Base-by-base conservation (phyloP, 305 asterid genomes). In the Coffea humblotiana region DNA sequence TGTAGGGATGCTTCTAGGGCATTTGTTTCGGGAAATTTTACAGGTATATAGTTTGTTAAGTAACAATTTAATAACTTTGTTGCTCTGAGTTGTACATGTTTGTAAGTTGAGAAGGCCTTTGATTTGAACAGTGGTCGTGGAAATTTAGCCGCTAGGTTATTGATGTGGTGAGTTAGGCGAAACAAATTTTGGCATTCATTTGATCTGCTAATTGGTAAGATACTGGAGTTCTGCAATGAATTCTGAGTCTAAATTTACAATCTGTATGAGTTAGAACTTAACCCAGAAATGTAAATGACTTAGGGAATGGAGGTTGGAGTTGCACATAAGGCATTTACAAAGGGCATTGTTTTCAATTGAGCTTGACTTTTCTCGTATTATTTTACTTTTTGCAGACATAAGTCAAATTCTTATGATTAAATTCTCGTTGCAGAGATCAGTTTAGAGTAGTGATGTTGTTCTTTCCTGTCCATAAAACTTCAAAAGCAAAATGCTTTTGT, bases 1-100 rank as follows among this genome's bases (percentile, higher is more conserved):
- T 49, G 8, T 79, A 94, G 98, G 88, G 98, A 95, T 88, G 98
- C 98, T 77, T 93, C 98, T 21, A 97, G 97, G 63, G 97, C 98
- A 78, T 95, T 93, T 81, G 94, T 92, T 78, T 93, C 98, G 5
- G 98, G 98, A 83, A 93, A 93, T 76, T 95, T 95, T 87, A 85
- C 96, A 76, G 97, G 97, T 91, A 87, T 45, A 48, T 47, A 37
- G 65, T 51, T 77, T 79, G 2, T 51, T 51, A 51, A 13, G 19
- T n/a, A 12, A 10, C 27, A 52, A 65, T 79, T 79, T 72, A 76
- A 64, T 51, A 45, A 29, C 75, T 75, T 52, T 52, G 78, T 47
- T 5, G n/a, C 35, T 43, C 8, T 8, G 11, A 15, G 7, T 8
- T 54, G 29, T 68, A 27, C 45, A 6, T 37, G 40, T 10, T 54